These are phyloP conservation scores for Populus euphratica DNA, from an alignment of 345 rosid genomes.

Conservation along the genomic window DNA sequence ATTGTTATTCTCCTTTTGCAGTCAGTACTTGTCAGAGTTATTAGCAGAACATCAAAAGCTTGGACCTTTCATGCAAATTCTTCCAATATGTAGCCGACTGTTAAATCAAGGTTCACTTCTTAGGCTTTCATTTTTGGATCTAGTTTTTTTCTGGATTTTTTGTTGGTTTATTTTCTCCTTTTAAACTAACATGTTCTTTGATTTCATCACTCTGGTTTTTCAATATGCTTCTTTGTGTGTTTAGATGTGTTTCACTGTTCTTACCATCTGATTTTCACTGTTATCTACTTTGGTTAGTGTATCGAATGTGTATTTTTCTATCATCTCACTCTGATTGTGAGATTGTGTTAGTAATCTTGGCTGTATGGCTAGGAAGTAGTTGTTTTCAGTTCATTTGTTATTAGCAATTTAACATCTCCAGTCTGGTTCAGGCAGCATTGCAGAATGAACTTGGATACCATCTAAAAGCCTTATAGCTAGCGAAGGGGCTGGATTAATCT, in stretches of 20 bases:
- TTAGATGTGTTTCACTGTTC: conserved; percentile 24
- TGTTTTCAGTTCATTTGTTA: neutral
- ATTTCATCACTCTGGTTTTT: conserved; percentile 1
- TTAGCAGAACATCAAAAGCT: conserved; percentile 95
- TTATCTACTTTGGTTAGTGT: neutral
- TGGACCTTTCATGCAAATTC: conserved; percentile 91
- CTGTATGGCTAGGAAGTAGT: neutral
- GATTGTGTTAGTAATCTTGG: too few species aligned
- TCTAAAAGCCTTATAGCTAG: neutral
- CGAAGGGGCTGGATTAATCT: neutral
- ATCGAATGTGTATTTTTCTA: neutral
- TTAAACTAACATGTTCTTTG: neutral
- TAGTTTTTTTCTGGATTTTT: conserved; percentile 31
- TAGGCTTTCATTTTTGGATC: conserved; percentile 51
- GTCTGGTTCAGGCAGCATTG: neutral
- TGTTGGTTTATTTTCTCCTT: neutral
- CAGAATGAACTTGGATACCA: neutral
- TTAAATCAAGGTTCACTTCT: conserved; percentile 72
- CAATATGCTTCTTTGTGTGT: conserved; percentile 7
- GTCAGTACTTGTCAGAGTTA: conserved; percentile 87
- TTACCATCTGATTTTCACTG: neutral
- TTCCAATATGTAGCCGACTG: conserved; percentile 88
- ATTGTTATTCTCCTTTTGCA: conserved; percentile 26
- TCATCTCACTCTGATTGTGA: neutral
- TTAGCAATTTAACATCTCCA: neutral